A percentile compares a stretch with the other conserved stretches of the same genome.
phyloP scores from a whole-genome alignment of 805 yeast species.

The Saccharomycopsis javanensis region DNA sequence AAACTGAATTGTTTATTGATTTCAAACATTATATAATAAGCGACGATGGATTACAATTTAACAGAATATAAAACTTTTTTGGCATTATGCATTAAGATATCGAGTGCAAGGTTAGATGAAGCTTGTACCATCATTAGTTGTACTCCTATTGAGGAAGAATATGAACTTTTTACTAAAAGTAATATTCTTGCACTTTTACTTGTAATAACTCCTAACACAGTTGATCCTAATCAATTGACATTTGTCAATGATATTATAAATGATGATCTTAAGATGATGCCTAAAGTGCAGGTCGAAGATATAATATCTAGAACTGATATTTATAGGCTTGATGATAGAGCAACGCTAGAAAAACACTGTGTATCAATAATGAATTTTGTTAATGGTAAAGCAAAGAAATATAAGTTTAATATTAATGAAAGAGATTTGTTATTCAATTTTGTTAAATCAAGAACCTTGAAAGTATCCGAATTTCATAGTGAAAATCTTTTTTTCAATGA shows the following conservation, averaged over 20 bases:
- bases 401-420: slow-evolving; percentile 3
- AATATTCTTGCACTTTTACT: slow-evolving; percentile 13
- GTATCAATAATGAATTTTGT: background rate
- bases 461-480: slow-evolving; percentile 11
- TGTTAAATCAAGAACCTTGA: slow-evolving; percentile 16
- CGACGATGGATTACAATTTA: background rate
- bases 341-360: slow-evolving; percentile 3
- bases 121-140: background rate
- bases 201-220: slow-evolving; percentile 11
- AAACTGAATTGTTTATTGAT: too few species aligned
- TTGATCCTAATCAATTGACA: slow-evolving; percentile 7
- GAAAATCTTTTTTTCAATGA: slow-evolving; percentile 15
- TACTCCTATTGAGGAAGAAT: background rate
- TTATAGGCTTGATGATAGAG: background rate
- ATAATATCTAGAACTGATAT: slow-evolving; percentile 2
- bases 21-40: background rate
- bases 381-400: background rate
- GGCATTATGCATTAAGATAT: slow-evolving; percentile 7
- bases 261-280: background rate
- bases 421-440: slow-evolving; percentile 10
- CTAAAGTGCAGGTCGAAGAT: background rate
- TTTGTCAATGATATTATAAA: slow-evolving; percentile 8
- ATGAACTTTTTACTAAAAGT: background rate
- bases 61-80: slow-evolving; percentile 11
- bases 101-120: slow-evolving; percentile 8